Base-by-base conservation (phyloP, 306 rosid species). In the Cucurbita moschata region DNA sequence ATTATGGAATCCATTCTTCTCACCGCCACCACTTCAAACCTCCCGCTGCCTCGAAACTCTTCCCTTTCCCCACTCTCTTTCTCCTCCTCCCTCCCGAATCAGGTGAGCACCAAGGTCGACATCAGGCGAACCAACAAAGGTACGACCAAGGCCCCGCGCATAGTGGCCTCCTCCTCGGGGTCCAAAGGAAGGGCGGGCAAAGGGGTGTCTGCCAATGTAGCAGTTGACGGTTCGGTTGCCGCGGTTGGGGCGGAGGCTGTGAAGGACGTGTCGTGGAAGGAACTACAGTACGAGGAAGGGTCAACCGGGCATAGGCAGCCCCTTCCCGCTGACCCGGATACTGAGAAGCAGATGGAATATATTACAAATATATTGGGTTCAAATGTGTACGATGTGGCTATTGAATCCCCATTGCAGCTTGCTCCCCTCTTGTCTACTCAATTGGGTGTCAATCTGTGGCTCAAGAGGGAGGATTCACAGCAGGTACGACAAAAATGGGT, bases 401-500 rank as follows among this genome's bases (percentile, higher is more conserved):
- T 82, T 40, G 96, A 91, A 68, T 74, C 97, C 6, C 97, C 97
- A 18, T 78, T 94, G 18, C 85, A 90, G 75, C 75, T 84, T 40
- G 97, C 96, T n/a, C 79, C 88, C 14, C 85, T 81, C 80, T 83
- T 90, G 26, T 91, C 99, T 0, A 83, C 76, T 68, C 79, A 89
- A 30, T 79, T 86, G 64, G 91, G 92, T 5, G 83, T 84, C 58
- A 79, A 82, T 9, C 5, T 94, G 68, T 94, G 91, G 95, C 94
- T 94, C 77, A 94, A 94, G 66, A 83, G 99, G 68, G 99, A 94
- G 76, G 99, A 94, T 57, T 64, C 87, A 54, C 96, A 91, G 68
- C 96, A 96, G 2, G 97, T 26, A n/a, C n/a, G n/a, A n/a, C n/a
- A n/a, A n/a, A n/a, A n/a, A n/a, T n/a, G n/a, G 2, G 97, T 26